A percentile compares a stretch with the other conserved stretches of the same genome.
These are phyloP conservation scores for Vigna radiata DNA, from an alignment of 306 rosid genomes.

Conservation along the genomic window DNA sequence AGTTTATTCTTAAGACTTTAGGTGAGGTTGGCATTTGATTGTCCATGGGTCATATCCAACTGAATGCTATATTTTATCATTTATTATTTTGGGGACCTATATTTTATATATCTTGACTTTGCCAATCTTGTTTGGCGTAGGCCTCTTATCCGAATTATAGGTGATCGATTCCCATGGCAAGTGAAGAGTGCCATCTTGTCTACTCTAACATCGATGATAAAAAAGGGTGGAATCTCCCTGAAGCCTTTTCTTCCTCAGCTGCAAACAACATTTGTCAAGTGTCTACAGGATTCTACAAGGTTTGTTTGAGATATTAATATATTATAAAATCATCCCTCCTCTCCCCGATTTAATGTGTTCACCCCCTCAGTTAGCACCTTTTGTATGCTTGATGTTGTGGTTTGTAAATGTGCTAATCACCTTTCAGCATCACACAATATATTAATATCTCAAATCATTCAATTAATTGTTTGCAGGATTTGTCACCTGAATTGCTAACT, in stretches of 20 bases:
- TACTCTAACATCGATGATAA: conserved; percentile 80
- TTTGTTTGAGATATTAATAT: conserved; percentile 37
- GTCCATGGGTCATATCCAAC: conserved; percentile 7
- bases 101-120: conserved; percentile 49
- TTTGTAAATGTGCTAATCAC: conserved; percentile 24
- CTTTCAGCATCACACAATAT: neutral
- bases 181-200: conserved; percentile 98
- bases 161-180: conserved; percentile 99
- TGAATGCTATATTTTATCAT: conserved; percentile 11
- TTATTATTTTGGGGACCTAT: conserved; percentile 7
- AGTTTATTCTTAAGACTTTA: too few relatives aligned
- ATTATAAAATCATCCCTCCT: neutral
- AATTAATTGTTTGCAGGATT: neutral
- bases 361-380: neutral
- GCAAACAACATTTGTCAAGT: conserved; percentile 97
- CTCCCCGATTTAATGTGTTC: too few relatives aligned
- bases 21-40: neutral
- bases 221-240: conserved; percentile 84
- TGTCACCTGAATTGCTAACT: neutral
- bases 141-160: conserved; percentile 96
- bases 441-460: neutral
- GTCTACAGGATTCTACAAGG: conserved; percentile 95
- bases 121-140: conserved; percentile 51
- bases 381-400: neutral
- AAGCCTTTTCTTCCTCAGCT: conserved; percentile 99